These are phyloP conservation scores for Podospora australis DNA, from an alignment of 495 filamentous ascomycete species.

Conservation along the genomic window DNA sequence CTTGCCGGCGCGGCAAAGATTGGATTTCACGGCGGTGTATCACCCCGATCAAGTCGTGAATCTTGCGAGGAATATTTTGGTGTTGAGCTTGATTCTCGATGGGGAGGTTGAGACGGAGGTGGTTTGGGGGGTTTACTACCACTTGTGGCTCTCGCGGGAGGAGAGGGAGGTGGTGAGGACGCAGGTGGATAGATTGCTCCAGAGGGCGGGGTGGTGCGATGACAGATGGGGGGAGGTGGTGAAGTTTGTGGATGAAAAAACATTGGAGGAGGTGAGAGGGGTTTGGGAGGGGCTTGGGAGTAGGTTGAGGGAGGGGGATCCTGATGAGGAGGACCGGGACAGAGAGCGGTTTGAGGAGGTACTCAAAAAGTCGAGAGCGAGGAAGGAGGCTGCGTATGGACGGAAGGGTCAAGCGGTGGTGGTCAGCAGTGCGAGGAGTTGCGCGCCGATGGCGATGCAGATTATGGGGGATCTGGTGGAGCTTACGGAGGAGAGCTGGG, in stretches of 20 bases:
- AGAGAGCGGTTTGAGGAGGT: constrained; percentile 7
- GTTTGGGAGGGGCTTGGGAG: constrained; percentile 23
- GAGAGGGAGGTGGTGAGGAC: too few relatives aligned
- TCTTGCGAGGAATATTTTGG: constrained; percentile 47
- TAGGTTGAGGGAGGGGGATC: too few relatives aligned
- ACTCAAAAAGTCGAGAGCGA: background rate
- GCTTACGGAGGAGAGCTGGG: constrained; percentile 31
- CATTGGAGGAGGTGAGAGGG: constrained; percentile 25
- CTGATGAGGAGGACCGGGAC: too few relatives aligned
- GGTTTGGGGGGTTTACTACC: constrained; percentile 53
- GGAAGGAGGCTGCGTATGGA: constrained; percentile 16
- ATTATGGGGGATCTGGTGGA: constrained; percentile 17
- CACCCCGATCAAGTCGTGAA: constrained; percentile 13
- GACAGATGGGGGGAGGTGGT: constrained; percentile 29
- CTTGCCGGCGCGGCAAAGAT: constrained; percentile 12
- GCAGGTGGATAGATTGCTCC: too few relatives aligned
- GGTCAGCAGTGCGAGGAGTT: background rate
- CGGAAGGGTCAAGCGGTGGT: constrained; percentile 3
- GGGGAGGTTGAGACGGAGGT: constrained; percentile 13
- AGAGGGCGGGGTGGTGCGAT: constrained; percentile 32
- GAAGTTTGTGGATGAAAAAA: constrained; percentile 30
- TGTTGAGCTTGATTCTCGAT: constrained; percentile 42
- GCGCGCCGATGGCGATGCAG: constrained; percentile 3
- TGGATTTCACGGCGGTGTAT: constrained; percentile 32
- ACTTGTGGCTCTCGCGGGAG: constrained; percentile 44